Percentiles rank a stretch among this genome's conserved stretches.
Conservation (phyloP, 805 yeast species). For the Cyberlindnera meyerae region DNA sequence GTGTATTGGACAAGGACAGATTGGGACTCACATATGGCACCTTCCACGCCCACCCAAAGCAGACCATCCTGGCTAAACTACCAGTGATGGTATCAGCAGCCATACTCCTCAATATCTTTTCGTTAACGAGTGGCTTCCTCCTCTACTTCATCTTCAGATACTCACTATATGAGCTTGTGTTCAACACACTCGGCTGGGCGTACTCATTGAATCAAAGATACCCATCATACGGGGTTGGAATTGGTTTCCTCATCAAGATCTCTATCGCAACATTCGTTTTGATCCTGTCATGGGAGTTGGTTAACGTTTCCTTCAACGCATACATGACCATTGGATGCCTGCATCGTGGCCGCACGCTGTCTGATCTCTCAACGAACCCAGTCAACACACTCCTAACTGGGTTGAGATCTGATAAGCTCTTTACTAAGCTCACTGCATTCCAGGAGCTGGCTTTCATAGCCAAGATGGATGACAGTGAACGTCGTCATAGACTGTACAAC, state of each 20-base stretch:
- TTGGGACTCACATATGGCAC: slow-evolving; percentile 39
- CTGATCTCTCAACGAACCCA: slow-evolving; percentile 56
- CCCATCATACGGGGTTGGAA: slow-evolving; percentile 36
- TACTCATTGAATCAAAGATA: slow-evolving; percentile 36
- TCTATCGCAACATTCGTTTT: slow-evolving; percentile 32
- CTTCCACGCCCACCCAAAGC: slow-evolving; percentile 35
- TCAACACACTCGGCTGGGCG: slow-evolving; percentile 27
- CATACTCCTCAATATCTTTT: slow-evolving; percentile 28
- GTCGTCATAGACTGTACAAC: slow-evolving; percentile 51
- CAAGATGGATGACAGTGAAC: slow-evolving; percentile 40
- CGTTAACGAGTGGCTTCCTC: slow-evolving; percentile 33
- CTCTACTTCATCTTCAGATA: slow-evolving; percentile 38
- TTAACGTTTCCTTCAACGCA: slow-evolving; percentile 55
- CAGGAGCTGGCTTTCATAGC: slow-evolving; percentile 70
- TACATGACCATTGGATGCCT: slow-evolving; percentile 70
- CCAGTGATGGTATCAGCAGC: slow-evolving; percentile 36
- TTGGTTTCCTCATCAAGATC: slow-evolving; percentile 28
- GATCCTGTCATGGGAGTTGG: slow-evolving; percentile 45
- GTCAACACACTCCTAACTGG: slow-evolving; percentile 62
- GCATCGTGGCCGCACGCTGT: slow-evolving; percentile 58
- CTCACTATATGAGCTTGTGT: slow-evolving; percentile 36
- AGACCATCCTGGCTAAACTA: slow-evolving; percentile 25
- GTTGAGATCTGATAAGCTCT: slow-evolving; percentile 44
- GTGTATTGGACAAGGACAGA: slow-evolving; percentile 50
- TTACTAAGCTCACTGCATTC: slow-evolving; percentile 61